Conservation (phyloP, 306 rosid species). For the Clitoria ternatea region DNA sequence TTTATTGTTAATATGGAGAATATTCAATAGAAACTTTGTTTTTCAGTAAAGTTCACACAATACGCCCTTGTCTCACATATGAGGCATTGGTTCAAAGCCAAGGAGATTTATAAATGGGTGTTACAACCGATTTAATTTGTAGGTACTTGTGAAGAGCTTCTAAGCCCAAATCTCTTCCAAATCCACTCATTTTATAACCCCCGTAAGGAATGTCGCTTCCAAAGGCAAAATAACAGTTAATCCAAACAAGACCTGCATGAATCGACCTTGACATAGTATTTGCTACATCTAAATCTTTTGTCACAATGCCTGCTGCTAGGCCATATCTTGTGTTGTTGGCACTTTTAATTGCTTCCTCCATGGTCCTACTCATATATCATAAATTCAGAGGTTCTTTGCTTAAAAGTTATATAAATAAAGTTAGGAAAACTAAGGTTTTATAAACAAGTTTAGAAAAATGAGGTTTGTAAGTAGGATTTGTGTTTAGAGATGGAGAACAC, state of each 20-base stretch:
- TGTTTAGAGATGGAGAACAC: too few relatives aligned
- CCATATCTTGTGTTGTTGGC: conserved; percentile 76
- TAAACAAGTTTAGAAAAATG: too few relatives aligned
- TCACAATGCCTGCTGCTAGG: conserved; percentile 78
- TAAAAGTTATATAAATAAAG: too few relatives aligned
- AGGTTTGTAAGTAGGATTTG: too few relatives aligned
- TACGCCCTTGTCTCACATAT: neutral
- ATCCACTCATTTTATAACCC: conserved; percentile 82
- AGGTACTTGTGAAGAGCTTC: conserved; percentile 60
- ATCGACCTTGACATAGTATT: conserved; percentile 87
- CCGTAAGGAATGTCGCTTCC: conserved; percentile 70
- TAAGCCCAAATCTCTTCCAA: conserved; percentile 76
- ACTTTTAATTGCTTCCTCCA: conserved; percentile 68
- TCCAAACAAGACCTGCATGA: conserved; percentile 73
- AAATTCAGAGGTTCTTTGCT: too few relatives aligned
- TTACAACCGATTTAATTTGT: conserved; percentile 71
- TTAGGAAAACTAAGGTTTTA: too few relatives aligned
- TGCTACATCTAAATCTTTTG: conserved; percentile 61
- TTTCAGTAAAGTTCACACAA: neutral
- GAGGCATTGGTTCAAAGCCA: conserved; percentile 55
- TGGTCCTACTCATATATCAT: conserved; percentile 46
- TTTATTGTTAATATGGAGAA: neutral
- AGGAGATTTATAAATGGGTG: conserved; percentile 75
- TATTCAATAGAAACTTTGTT: neutral
- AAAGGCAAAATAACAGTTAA: conserved; percentile 68